Evolutionary conservation across 768 basidiomycete genomes (phyloP).

Genomic region (Coprinopsis marcescibilis): DNA sequence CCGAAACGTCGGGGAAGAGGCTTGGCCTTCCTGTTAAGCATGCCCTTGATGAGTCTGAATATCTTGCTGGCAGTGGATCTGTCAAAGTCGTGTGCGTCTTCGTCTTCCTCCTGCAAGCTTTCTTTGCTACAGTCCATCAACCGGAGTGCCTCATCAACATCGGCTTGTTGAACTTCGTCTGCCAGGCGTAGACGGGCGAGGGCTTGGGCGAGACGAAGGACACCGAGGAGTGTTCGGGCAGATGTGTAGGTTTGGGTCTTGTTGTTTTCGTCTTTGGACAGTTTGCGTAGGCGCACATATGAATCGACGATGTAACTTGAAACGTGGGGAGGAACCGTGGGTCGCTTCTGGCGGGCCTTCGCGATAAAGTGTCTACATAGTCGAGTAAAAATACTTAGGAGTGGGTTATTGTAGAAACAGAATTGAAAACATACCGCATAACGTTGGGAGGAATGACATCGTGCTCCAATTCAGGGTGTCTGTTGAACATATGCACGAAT

Average conservation of each 20-base stretch:
- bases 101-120: slow-evolving; percentile 76
- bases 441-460: slow-evolving; percentile 82
- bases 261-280: slow-evolving; percentile 86
- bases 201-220: slow-evolving; percentile 91
- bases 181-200: slow-evolving; percentile 88
- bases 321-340: slow-evolving; percentile 82
- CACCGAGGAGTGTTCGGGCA: slow-evolving; percentile 89
- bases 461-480: slow-evolving; percentile 78
- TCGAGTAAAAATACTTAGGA: slow-evolving; percentile 10
- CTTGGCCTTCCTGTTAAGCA: slow-evolving; percentile 46
- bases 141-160: slow-evolving; percentile 95
- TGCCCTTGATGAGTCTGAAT: slow-evolving; percentile 85
- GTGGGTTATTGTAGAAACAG: background rate
- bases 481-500: slow-evolving; percentile 94
- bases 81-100: slow-evolving; percentile 65
- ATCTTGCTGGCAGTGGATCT: slow-evolving; percentile 78
- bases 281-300: slow-evolving; percentile 92
- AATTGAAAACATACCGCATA: slow-evolving; percentile 68
- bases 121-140: slow-evolving; percentile 97
- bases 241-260: slow-evolving; percentile 94
- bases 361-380: slow-evolving; percentile 86
- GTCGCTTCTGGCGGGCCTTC: slow-evolving; percentile 79
- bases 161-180: slow-evolving; percentile 70
- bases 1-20: slow-evolving; percentile 47
- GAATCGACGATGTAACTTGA: slow-evolving; percentile 93